Base-by-base conservation (phyloP, 2,329 filamentous ascomycete genomes). In the Berkeleyomyces basicola region DNA sequence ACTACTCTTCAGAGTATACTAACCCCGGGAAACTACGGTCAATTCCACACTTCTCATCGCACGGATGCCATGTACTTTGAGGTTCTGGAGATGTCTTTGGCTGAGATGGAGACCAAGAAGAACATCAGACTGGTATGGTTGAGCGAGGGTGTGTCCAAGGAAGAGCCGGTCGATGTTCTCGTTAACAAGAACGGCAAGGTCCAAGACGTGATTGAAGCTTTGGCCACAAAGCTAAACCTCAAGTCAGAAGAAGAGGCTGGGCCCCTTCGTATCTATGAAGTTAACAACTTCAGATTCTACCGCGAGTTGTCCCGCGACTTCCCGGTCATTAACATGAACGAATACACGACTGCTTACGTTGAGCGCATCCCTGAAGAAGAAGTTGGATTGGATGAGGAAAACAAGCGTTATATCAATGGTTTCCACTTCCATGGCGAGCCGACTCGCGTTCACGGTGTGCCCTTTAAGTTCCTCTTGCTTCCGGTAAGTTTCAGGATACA, bases 351-450 rank as follows among this genome's bases (percentile, higher is more conserved):
- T 6, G 77, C 97, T 2, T 88, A 89, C 67, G 90, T 88, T 0
- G 91, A 96, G 72, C 81, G 84, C 46, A 82, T 92, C 49, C 88
- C 91, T 0, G 82, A 90, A 61, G 85, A 90, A 58, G 86, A 87
- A 67, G 73, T 80, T 1, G 83, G 85, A 42, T 76, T 75, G 1
- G 16, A 40, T 14, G 43, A 39, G 1, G 76, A 79, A 7, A 77
- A 81, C 1, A 73, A 68, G 47, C 79, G 84, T 60, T 81, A 85
- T 62, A 87, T 96, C 63, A 83, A 86, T 65, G 89, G 87, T 39
- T 93, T 92, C 74, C 93, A 96, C 72, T 99, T 93, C 74, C 91
- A 99, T 71, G 88, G 86, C 67, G 95, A 99, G 69, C 83, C 88
- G 0, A 87, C 76, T 70, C 88, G 95, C 68, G 77, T 85, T 3